These are phyloP conservation scores for Penicillium simplicissimum DNA, from an alignment of 495 filamentous ascomycete genomes.

Conservation along the genomic window DNA sequence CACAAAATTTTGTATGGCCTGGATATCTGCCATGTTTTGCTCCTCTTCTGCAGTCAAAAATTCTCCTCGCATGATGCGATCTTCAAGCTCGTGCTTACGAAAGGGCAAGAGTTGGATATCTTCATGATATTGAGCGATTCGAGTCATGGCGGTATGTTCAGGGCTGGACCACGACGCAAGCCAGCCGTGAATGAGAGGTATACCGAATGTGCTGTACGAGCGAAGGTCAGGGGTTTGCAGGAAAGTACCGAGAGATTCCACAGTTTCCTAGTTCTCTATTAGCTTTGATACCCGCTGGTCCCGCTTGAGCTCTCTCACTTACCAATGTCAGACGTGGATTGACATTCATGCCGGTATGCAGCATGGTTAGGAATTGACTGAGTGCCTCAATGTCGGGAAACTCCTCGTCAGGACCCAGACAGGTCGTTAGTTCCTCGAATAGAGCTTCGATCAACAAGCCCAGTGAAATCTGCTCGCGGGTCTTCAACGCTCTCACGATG, in stretches of 20 bases:
- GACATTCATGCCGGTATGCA: conserved; percentile 98
- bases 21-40: conserved; percentile 75
- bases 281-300: background rate
- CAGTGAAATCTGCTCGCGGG: conserved; percentile 84
- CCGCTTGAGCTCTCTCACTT: conserved; percentile 15
- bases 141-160: conserved; percentile 64
- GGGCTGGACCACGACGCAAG: conserved; percentile 64
- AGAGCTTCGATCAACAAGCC: conserved; percentile 82
- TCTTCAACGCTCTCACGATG: conserved; percentile 71
- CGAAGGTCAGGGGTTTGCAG: conserved; percentile 79
- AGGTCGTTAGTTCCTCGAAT: conserved; percentile 86
- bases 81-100: conserved; percentile 82
- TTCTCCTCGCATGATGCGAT: conserved; percentile 62
- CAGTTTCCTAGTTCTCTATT: conserved; percentile 33
- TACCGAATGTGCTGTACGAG: conserved; percentile 81
- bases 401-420: conserved; percentile 48
- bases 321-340: conserved; percentile 79
- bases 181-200: conserved; percentile 96
- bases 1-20: conserved; percentile 79
- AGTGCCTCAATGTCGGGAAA: conserved; percentile 87
- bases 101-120: conserved; percentile 87
- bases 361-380: conserved; percentile 79
- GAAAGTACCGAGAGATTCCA: conserved; percentile 67
- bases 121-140: conserved; percentile 80
- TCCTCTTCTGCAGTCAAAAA: conserved; percentile 61